A percentile compares a stretch with the other conserved stretches of the same genome.
Conservation (phyloP, 352 stramenopile species). For the Hyaloperonospora brassicae region DNA sequence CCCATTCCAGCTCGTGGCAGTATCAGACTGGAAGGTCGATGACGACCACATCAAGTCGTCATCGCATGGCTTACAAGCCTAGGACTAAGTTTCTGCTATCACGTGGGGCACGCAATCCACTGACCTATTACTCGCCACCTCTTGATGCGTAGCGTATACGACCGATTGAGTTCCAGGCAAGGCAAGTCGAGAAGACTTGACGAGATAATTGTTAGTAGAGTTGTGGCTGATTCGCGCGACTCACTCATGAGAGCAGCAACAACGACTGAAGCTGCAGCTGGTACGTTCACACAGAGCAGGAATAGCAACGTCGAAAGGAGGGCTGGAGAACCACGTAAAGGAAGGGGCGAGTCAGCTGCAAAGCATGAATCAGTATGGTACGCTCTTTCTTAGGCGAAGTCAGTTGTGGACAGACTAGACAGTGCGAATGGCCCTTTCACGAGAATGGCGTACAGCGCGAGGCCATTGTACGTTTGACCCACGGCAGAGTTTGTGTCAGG, state of each 20-base stretch:
- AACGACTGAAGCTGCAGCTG: too few relatives aligned
- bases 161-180: slow-evolving; percentile 97
- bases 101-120: slow-evolving; percentile 90
- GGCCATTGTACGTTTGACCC: slow-evolving; percentile 86
- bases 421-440: slow-evolving; percentile 82
- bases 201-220: too few relatives aligned
- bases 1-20: slow-evolving; percentile 75
- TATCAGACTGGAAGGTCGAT: slow-evolving; percentile 87
- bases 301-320: too few relatives aligned
- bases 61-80: slow-evolving; percentile 76
- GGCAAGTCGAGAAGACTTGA: slow-evolving; percentile 93
- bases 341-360: too few relatives aligned
- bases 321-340: too few relatives aligned
- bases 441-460: slow-evolving; percentile 95
- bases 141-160: slow-evolving; percentile 87
- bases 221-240: too few relatives aligned
- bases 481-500: slow-evolving; percentile 76
- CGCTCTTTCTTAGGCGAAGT: slow-evolving; percentile 56
- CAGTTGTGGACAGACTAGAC: slow-evolving; percentile 70
- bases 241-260: too few relatives aligned
- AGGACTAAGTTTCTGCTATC: slow-evolving; percentile 84
- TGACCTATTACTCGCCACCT: slow-evolving; percentile 93
- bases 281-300: too few relatives aligned
- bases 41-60: slow-evolving; percentile 91
- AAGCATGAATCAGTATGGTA: slow-evolving; percentile 56